phyloP scores from a whole-genome alignment of 345 rosid genomes.

The Salix brachista region DNA sequence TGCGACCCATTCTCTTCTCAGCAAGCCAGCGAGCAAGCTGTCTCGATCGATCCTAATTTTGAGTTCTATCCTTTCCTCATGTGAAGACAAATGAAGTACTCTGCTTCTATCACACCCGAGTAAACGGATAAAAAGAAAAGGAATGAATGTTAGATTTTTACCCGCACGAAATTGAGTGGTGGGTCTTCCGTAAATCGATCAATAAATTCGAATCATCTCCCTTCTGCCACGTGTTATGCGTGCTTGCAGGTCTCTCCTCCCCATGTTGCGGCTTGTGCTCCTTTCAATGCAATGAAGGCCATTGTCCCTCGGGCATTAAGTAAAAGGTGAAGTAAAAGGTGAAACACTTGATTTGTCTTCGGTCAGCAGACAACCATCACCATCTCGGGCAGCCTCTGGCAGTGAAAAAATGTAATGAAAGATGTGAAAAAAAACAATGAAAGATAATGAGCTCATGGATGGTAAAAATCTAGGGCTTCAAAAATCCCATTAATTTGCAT shows the following conservation, averaged over 20 bases:
- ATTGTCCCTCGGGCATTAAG: too few species aligned
- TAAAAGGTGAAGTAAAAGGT: too few species aligned
- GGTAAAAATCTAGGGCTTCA: constrained; percentile 2
- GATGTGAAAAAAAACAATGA: too few species aligned
- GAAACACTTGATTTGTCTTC: too few species aligned
- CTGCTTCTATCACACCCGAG: too few species aligned
- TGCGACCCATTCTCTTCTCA: constrained; percentile 29
- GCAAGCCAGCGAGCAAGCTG: neutral
- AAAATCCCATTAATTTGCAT: neutral
- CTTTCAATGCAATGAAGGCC: neutral
- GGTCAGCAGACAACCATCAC: too few species aligned
- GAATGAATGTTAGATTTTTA: neutral
- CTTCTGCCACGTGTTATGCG: neutral
- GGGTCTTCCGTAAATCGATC: neutral
- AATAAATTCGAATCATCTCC: neutral
- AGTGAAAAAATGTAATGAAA: too few species aligned
- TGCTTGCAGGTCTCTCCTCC: neutral
- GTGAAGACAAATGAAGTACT: neutral
- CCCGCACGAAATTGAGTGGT: neutral
- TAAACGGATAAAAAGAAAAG: neutral
- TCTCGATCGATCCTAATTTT: neutral
- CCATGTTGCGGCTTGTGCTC: neutral
- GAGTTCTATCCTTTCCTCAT: neutral
- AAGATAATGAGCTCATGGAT: too few species aligned
- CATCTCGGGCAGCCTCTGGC: too few species aligned